Evolutionary conservation across 176 grass and related monocot species (phyloP).

Genomic region (Musa beccarii): DNA sequence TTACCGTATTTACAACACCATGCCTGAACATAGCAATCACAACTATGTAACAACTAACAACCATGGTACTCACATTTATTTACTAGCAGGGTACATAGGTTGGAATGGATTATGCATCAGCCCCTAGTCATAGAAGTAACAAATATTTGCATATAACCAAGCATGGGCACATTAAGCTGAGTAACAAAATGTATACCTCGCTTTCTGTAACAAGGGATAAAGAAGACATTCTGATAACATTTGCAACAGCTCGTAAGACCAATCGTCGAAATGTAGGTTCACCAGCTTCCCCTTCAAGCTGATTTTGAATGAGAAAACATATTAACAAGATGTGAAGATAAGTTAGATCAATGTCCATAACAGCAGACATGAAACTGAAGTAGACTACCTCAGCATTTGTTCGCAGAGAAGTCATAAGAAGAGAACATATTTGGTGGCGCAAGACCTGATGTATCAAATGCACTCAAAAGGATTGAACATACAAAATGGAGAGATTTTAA

Average conservation of each 20-base stretch:
- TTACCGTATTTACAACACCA: too few relatives aligned
- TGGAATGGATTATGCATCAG: too few relatives aligned
- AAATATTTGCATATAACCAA: too few relatives aligned
- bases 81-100: too few relatives aligned
- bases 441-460: constrained; percentile 46
- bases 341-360: constrained; percentile 12
- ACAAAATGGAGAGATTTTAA: background rate
- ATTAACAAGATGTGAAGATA: constrained; percentile 11
- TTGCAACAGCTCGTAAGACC: constrained; percentile 87
- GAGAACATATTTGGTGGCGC: constrained; percentile 90
- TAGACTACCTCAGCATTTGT: constrained; percentile 80
- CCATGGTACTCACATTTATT: too few relatives aligned
- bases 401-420: constrained; percentile 97
- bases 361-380: constrained; percentile 1
- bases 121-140: too few relatives aligned
- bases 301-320: constrained; percentile 26
- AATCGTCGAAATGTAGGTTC: constrained; percentile 88
- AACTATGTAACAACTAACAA: too few relatives aligned
- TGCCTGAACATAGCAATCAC: too few relatives aligned
- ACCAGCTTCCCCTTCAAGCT: constrained; percentile 95
- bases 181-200: constrained; percentile 42
- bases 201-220: constrained; percentile 95
- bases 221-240: constrained; percentile 96
- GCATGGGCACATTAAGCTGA: background rate
- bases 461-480: background rate